A percentile compares a stretch with the other conserved stretches of the same genome.
phyloP scores from a whole-genome alignment of 202 grass and related monocot genomes.

The Setaria italica region DNA sequence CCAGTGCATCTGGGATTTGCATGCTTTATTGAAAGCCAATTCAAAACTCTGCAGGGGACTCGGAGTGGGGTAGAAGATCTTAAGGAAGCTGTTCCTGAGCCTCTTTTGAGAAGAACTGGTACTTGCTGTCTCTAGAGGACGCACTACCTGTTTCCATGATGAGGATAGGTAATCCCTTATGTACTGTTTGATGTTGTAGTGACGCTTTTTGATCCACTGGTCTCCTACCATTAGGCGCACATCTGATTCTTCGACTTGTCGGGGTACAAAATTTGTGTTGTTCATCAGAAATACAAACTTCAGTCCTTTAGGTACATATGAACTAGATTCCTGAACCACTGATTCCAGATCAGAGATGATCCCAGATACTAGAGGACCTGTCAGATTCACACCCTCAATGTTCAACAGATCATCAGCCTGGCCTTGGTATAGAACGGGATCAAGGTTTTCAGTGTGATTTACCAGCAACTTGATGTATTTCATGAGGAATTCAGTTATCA shows the following conservation, averaged over 20 bases:
- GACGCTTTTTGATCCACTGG: not conserved
- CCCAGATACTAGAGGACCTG: not conserved
- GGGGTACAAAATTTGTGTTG: not conserved
- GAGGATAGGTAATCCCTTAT: not conserved
- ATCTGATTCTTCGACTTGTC: not conserved
- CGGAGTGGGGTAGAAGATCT: not conserved
- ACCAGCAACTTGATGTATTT: not conserved
- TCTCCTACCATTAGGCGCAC: not conserved
- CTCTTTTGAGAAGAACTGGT: not conserved
- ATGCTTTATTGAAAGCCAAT: not conserved
- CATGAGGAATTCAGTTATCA: not conserved
- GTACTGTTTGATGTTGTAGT: not conserved
- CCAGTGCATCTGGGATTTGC: not conserved
- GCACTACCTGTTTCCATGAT: not conserved
- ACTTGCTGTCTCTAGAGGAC: not conserved
- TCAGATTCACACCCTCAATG: not conserved
- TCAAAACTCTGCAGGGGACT: not conserved
- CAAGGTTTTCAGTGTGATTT: not conserved
- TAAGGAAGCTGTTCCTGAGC: not conserved
- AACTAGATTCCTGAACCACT: not conserved
- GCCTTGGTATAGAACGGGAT: not conserved
- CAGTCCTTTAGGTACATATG: not conserved
- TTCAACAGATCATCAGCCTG: not conserved
- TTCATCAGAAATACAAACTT: not conserved
- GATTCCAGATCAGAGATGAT: not conserved